Evolutionary conservation across 2,329 filamentous ascomycete genomes (phyloP), one percentile per base, ranked within the genome.

Genomic region (Neonectria coccinea): DNA sequence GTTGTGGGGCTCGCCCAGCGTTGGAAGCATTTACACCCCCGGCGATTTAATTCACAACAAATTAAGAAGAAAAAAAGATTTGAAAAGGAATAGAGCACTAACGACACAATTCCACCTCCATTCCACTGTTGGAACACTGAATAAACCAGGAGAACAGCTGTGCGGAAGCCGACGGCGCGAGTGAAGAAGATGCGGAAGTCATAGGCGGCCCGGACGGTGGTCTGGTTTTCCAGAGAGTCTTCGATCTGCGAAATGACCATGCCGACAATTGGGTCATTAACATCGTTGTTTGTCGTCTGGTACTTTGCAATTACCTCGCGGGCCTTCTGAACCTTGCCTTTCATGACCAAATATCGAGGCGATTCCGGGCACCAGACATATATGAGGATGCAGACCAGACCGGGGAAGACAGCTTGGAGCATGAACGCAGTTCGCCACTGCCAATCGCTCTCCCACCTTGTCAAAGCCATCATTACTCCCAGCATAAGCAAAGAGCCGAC

Each of bases 151-250:
- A 70, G 64, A 2, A 68, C 52, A 2, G 58, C 47, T 4, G 70
- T 72, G 3, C 70, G 59, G 33, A 65, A 72, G 0, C 62, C 42
- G 0, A 67, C 66, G 2, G 56, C 31, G 27, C 68, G 64, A 3
- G 66, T 72, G 42, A 72, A 72, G 36, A 72, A 72, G 36, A 72
- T 39, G 10, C 70, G 61, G 29, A 72, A 72, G 42, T 72, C 70
- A 47, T 67, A 72, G 0, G 67, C 56, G 1, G 67, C 69, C 12
- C 58, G 41, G 39, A 72, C 59, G 7, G 59, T 65, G 16, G 20
- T 42, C 2, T 11, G n/a, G 33, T 44, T 67, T 59, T 72, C 70
- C 12, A 72, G 66, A 2, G 70, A 72, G 48, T 67, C 64, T 11
- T 72, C 70, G 18, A 72, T 72, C 56, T 72, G 70, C 2, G 63